Percentiles rank a stretch among this genome's conserved stretches.
phyloP scores from a whole-genome alignment of 805 yeast genomes.

The Debaryomyces maramus region DNA sequence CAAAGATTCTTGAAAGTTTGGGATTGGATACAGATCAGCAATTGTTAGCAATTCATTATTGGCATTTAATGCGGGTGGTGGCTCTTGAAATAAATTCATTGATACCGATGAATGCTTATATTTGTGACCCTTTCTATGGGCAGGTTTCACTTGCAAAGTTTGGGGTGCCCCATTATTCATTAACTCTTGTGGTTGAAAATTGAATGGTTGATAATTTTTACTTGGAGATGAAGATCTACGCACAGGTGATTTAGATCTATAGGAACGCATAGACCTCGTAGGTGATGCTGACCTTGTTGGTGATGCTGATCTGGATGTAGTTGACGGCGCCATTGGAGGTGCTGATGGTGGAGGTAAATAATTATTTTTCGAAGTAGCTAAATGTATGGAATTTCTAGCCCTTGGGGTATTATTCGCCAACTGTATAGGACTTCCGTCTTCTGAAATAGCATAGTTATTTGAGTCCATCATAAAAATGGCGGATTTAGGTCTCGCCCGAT shows the following conservation, averaged over 20 bases:
- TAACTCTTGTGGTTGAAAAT: conserved; percentile 56
- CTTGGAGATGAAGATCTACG: conserved; percentile 18
- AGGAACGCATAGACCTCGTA: conserved; percentile 26
- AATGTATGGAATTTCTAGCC: conserved; percentile 21
- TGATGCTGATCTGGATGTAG: conserved; percentile 23
- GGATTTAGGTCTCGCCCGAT: conserved; percentile 36
- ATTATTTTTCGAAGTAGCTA: conserved; percentile 10
- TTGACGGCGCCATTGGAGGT: conserved; percentile 19
- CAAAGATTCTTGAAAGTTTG: conserved; percentile 62
- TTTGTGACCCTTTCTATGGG: conserved; percentile 89
- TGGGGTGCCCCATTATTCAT: conserved; percentile 27
- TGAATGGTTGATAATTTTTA: conserved; percentile 52
- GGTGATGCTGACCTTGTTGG: conserved; percentile 30
- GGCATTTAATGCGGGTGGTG: conserved; percentile 46
- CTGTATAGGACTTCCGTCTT: conserved; percentile 22
- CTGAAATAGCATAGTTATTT: conserved; percentile 26
- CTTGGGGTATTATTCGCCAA: conserved; percentile 18
- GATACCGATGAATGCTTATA: conserved; percentile 96
- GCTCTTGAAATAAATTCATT: conserved; percentile 93
- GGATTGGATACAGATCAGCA: conserved; percentile 71
- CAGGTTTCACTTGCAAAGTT: conserved; percentile 45
- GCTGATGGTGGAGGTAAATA: conserved; percentile 12
- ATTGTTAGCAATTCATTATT: conserved; percentile 60
- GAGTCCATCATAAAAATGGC: conserved; percentile 33
- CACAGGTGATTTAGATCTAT: conserved; percentile 29